Percentiles rank a stretch among this genome's conserved stretches.
phyloP scores from a whole-genome alignment of 1,139 yeast genomes.

The Kluyveromyces sp. region DNA sequence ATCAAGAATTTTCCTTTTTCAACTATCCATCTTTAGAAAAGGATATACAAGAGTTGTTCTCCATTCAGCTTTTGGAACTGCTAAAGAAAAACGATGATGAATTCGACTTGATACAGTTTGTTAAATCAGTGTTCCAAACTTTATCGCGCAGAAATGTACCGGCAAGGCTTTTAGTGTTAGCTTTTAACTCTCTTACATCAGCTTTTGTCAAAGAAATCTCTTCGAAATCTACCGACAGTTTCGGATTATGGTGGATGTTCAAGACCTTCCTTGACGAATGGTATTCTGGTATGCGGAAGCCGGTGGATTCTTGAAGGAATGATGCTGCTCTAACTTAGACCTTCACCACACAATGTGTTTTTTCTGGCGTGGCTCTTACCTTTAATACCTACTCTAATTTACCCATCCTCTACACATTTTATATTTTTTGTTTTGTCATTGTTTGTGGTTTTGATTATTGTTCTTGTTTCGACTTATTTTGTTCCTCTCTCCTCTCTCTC shows the following conservation, averaged over 20 bases:
- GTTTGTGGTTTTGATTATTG: neutral
- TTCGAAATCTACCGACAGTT: slow-evolving; percentile 50
- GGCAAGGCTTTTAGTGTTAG: slow-evolving; percentile 49
- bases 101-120: slow-evolving; percentile 32
- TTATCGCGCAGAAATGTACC: slow-evolving; percentile 43
- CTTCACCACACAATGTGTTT: neutral
- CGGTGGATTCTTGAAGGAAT: slow-evolving; percentile 43
- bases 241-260: slow-evolving; percentile 74
- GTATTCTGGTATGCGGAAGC: slow-evolving; percentile 61
- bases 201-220: slow-evolving; percentile 62
- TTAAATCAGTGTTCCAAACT: slow-evolving; percentile 35
- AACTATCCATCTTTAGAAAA: slow-evolving; percentile 28
- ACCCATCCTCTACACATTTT: neutral
- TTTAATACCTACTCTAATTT: neutral
- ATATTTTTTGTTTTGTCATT: neutral
- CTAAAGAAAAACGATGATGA: slow-evolving; percentile 22
- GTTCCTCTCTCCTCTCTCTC: neutral
- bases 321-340: neutral
- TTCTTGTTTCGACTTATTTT: neutral
- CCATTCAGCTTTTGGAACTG: slow-evolving; percentile 38
- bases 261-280: slow-evolving; percentile 75
- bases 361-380: neutral
- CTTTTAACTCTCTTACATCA: slow-evolving; percentile 49
- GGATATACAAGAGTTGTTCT: slow-evolving; percentile 35
- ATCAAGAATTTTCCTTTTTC: slow-evolving; percentile 49